These are phyloP conservation scores for Mayamaea pseudoterrestris DNA, from an alignment of 108 stramenopile species.

Conservation along the genomic window DNA sequence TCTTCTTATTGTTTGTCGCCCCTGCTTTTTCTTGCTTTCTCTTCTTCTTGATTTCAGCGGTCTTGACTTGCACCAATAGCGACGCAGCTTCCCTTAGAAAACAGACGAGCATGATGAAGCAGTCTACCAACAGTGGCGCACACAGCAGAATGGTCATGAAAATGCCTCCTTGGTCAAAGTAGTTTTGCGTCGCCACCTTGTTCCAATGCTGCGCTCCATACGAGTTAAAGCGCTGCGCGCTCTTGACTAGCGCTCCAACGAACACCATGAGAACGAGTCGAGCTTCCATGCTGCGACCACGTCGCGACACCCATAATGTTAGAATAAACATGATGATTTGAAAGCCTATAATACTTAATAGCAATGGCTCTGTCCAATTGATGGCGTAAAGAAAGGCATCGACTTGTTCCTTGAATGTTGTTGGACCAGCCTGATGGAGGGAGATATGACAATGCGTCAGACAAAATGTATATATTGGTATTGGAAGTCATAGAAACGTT, in stretches of 20 bases:
- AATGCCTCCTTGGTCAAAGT: slow-evolving; percentile 78
- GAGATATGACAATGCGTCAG: no score
- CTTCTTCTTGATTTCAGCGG: slow-evolving; percentile 38
- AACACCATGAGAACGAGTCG: slow-evolving; percentile 52
- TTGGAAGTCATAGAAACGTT: no score
- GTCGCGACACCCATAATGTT: slow-evolving; percentile 22
- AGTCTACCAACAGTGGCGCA: slow-evolving; percentile 65
- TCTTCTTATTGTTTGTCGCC: no score
- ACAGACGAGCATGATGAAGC: slow-evolving; percentile 56
- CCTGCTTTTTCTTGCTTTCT: no score
- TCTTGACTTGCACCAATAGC: slow-evolving; percentile 62
- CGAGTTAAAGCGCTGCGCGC: slow-evolving; percentile 57
- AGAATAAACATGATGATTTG: slow-evolving; percentile 46
- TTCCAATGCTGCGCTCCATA: slow-evolving; percentile 47
- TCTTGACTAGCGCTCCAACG: slow-evolving; percentile 51
- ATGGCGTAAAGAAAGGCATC: slow-evolving; percentile 71
- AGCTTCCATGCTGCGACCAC: slow-evolving; percentile 22
- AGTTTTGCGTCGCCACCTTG: slow-evolving; percentile 76
- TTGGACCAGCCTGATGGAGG: no score
- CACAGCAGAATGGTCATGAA: slow-evolving; percentile 75
- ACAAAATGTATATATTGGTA: no score
- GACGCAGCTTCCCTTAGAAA: slow-evolving; percentile 56
- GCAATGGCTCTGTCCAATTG: slow-evolving; percentile 72
- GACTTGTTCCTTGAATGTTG: slow-evolving; percentile 53
- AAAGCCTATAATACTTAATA: slow-evolving; percentile 45